Base-by-base conservation (phyloP, 2,329 filamentous ascomycete genomes). In the Drechslera avenae region DNA sequence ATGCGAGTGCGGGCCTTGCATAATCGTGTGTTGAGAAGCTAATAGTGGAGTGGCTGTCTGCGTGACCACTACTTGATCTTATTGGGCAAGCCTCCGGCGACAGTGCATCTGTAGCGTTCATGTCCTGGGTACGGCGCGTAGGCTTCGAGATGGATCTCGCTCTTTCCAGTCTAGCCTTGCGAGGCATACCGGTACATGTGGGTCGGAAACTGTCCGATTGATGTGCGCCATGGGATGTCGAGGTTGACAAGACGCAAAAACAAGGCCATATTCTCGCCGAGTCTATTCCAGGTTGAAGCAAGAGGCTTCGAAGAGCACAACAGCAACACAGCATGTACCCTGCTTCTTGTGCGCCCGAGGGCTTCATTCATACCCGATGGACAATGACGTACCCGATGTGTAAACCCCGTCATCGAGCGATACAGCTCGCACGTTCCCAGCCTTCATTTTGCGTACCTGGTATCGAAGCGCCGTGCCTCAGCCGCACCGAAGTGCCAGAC, bases 381-480 rank as follows among this genome's bases (percentile, higher is more conserved):
- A 23, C 37, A 33, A 32, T 30, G 45, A 35, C 30, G 32, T 42
- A 3, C 10, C 16, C 18, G 23, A 26, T 17, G 37, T 42, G 17
- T n/a, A 42, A 28, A 14, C 19, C 32, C 34, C 26, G 14, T 37
- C 14, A 23, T 46, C 13, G 43, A 23, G 32, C 34, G 36, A 41
- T 18, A 19, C 30, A 41, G 33, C 30, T 14, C 39, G 16, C 34
- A 39, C 18, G 36, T 23, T 12, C 6, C 32, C 42, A 6, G 18
- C 36, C 14, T 21, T 42, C 46, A 34, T 39, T 50, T 46, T 32
- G 46, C 49, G 42, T 56, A 40, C 39, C 53, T 50, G 39, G 23
- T 45, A 35, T 52, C 56, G 60, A 71, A 56, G 60, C 60, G 63
- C 64, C 58, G 62, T 65, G 63, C 62, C 62, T 60, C 56, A 30